Conservation (phyloP, 2,329 filamentous ascomycete genomes). For the Aspergillus luchuensis region DNA sequence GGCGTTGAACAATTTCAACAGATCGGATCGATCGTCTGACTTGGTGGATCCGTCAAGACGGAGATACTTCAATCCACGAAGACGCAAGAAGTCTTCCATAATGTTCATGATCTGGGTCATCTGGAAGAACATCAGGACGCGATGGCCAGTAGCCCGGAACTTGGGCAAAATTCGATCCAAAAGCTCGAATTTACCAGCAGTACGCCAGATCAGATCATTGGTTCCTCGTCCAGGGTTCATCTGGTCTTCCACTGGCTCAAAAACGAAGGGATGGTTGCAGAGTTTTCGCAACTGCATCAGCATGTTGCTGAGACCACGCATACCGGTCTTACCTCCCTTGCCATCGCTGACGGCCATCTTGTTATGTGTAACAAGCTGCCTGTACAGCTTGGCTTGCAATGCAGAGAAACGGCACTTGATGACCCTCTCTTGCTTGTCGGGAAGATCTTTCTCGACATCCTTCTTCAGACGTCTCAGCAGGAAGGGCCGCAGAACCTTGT, state of each 20-base stretch:
- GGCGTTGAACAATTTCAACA: constrained; percentile 85
- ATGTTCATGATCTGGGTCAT: constrained; percentile 99
- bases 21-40: constrained; percentile 91
- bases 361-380: constrained; percentile 95
- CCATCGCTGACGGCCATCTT: constrained; percentile 91
- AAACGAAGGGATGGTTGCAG: constrained; percentile 98
- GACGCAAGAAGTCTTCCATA: constrained; percentile 96
- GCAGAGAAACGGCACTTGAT: constrained; percentile 99
- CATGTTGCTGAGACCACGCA: constrained; percentile 98
- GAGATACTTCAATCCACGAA: constrained; percentile 80
- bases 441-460: constrained; percentile 97
- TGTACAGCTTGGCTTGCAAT: constrained; percentile 89
- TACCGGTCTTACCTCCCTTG: constrained; percentile 90
- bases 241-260: constrained; percentile 95
- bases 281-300: constrained; percentile 99
- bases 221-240: constrained; percentile 89
- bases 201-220: constrained; percentile 94
- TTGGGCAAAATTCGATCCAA: constrained; percentile 91
- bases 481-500: constrained; percentile 97
- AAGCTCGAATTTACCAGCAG: constrained; percentile 94
- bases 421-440: constrained; percentile 98
- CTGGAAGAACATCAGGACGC: constrained; percentile 99
- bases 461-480: constrained; percentile 97
- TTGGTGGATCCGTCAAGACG: constrained; percentile 96
- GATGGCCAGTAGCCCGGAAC: constrained; percentile 86